Percentiles rank a stretch among this genome's conserved stretches.
phyloP scores from a whole-genome alignment of 192 early-diverging fungal species.

The Backusella circina region DNA sequence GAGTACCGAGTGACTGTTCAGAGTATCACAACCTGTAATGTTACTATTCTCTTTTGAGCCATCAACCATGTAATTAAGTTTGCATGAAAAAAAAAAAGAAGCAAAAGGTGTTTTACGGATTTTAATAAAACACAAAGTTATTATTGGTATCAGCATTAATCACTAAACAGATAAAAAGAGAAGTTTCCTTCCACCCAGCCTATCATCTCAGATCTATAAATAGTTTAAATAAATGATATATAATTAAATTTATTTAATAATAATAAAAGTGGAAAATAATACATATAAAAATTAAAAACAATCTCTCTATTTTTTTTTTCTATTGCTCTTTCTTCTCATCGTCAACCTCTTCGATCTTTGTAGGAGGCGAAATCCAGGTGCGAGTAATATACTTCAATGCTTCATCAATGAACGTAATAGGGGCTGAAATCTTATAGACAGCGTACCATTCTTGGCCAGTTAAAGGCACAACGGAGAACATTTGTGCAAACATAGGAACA shows the following conservation, averaged over 20 bases:
- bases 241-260: not conserved
- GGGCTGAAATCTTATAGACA: slow-evolving; percentile 83
- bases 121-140: not conserved
- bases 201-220: too few relatives aligned
- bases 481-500: slow-evolving; percentile 89
- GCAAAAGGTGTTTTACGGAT: not conserved
- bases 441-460: slow-evolving; percentile 87
- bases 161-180: too few relatives aligned
- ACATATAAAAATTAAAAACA: not conserved
- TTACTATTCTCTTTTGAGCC: not conserved
- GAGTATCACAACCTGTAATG: not conserved
- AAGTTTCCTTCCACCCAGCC: too few relatives aligned
- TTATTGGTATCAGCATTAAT: too few relatives aligned
- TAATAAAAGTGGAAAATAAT: not conserved
- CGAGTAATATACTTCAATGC: slow-evolving; percentile 63
- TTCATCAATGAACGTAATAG: slow-evolving; percentile 93
- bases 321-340: not conserved
- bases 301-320: not conserved
- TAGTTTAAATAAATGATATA: not conserved
- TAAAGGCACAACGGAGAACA: slow-evolving; percentile 90
- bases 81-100: not conserved
- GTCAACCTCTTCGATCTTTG: not conserved
- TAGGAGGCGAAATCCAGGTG: slow-evolving; percentile 34
- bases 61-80: not conserved
- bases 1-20: not conserved